Evolutionary conservation across 805 yeast genomes (phyloP), one percentile per base, ranked within the genome.

Genomic region (Yarrowia sp.): DNA sequence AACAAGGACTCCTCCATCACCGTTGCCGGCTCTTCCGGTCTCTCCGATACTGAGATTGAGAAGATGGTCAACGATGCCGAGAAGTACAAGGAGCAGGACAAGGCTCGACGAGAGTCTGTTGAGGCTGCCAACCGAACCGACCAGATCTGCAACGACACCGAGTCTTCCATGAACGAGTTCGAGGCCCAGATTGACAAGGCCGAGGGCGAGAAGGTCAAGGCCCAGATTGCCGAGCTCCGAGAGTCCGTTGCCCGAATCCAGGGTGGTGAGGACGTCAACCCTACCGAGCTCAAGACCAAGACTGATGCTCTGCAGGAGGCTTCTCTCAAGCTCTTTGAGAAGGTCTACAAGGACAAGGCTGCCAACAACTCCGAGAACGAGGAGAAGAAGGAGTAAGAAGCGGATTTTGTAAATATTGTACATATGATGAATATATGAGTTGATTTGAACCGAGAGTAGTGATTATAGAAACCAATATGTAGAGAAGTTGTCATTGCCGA

Each of bases 1-100:
- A 90, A 88, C 82, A 92, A 92, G 85, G 92, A 89, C 71, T 92
- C 97, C 66, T 90, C 96, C 67, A 92, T 92, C 80, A 92, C 97
- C 61, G 97, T 92, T 69, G 96, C 96, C 71, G 98, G 97, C 71
- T 89, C 96, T 66, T 90, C 96, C 53, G 98, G 97, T 78, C 82
- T 92, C 77, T 86, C 92, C 70, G 95, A 91, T 74, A 76, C 88
- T 67, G 97, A 92, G 82, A 89, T 92, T 75, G 96, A 91, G 79
- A 84, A 87, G 78, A 87, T 92, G 90, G 93, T 92, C 67, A 85
- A 83, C 78, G 96, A 90, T 72, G 96, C 97, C 73, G 96, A 90
- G 81, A 87, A 87, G 79, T 87, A 81, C 81, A 89, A 91, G 73
- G 92, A 89, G 77, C 85, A 89, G 72, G 98, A 92, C 82, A 86